phyloP scores from a whole-genome alignment of 1,139 yeast species.

The Pichia sp. region DNA sequence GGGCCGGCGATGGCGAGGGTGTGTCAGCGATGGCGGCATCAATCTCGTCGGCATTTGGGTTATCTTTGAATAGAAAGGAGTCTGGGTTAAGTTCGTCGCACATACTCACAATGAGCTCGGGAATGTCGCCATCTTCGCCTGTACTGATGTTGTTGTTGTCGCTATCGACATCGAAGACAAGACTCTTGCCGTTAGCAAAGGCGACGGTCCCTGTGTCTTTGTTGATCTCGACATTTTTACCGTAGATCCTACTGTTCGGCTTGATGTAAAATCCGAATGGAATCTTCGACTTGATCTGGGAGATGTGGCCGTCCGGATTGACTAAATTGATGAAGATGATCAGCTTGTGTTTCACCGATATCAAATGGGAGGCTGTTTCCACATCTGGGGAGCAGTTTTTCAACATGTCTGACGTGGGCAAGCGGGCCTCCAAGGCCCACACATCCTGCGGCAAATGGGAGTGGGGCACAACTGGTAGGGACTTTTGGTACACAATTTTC shows the following conservation, averaged over 20 bases:
- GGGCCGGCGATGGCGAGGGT: background rate
- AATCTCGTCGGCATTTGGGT: background rate
- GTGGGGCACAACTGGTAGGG: constrained; percentile 30
- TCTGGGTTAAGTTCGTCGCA: constrained; percentile 15
- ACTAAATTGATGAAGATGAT: constrained; percentile 46
- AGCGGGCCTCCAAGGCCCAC: constrained; percentile 48
- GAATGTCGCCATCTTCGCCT: background rate
- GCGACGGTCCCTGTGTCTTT: constrained; percentile 8
- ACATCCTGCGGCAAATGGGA: constrained; percentile 40
- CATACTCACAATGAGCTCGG: constrained; percentile 11
- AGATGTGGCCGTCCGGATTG: constrained; percentile 64
- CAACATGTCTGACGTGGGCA: constrained; percentile 49
- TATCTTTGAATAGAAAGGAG: constrained; percentile 15
- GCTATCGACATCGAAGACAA: constrained; percentile 9
- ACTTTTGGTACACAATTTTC: constrained; percentile 35
- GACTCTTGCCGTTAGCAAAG: constrained; percentile 6
- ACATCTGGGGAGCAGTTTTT: constrained; percentile 57
- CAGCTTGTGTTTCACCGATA: constrained; percentile 64
- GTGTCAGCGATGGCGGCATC: background rate
- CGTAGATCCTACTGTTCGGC: constrained; percentile 13
- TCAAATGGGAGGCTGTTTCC: constrained; percentile 43
- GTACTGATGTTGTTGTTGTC: background rate
- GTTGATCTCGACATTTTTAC: constrained; percentile 6
- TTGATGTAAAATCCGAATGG: constrained; percentile 52
- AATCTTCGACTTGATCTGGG: constrained; percentile 71